Base-by-base conservation (phyloP, 2,329 filamentous ascomycete genomes). In the Amauroascus verrucosus region DNA sequence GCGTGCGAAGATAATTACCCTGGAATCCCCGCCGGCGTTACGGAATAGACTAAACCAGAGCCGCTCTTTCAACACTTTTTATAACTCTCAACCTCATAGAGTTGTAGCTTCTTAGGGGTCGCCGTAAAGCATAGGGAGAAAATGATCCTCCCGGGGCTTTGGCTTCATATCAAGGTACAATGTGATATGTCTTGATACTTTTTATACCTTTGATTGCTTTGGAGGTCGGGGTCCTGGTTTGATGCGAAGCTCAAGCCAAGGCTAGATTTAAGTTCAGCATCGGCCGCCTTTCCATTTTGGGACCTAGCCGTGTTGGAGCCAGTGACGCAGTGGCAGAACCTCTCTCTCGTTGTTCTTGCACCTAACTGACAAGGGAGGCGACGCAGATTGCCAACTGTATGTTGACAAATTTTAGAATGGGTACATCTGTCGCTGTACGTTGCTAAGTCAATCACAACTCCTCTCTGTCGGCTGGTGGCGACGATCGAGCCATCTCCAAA, bases 201-300 rank as follows among this genome's bases (percentile, higher is more conserved):
- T n/a, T n/a, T n/a, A n/a, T n/a, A n/a, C n/a, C n/a, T n/a, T 5
- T 30, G 5, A 30, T 5, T 30, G 26, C 9, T 30, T 9, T 5
- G 26, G 26, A 30, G 26, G 9, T 4, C 33, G 33, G 6, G 1
- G 33, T 35, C 7, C 33, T 11, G 33, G 6, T 7, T 35, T n/a
- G 33, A 41, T 22, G 16, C 16, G 6, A 41, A 41, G 9, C 38
- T 41, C 4, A 22, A 41, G 24, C 38, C 18, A 6, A 22, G 6
- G 38, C 38, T 11, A 8, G 18, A 7, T 22, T 41, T 37, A 37
- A 28, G 45, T 48, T 48, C 45, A 33, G 43, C 28, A 20, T 32
- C 43, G 45, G 45, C 30, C 45, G 45, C 45, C 20, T 48, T 48
- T 48, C 45, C 45, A 11, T 8, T 48, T n/a, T 48, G 14, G 14